phyloP scores from a whole-genome alignment of 176 grass and related monocot genomes.

The Echinochloa phyllopogon region DNA sequence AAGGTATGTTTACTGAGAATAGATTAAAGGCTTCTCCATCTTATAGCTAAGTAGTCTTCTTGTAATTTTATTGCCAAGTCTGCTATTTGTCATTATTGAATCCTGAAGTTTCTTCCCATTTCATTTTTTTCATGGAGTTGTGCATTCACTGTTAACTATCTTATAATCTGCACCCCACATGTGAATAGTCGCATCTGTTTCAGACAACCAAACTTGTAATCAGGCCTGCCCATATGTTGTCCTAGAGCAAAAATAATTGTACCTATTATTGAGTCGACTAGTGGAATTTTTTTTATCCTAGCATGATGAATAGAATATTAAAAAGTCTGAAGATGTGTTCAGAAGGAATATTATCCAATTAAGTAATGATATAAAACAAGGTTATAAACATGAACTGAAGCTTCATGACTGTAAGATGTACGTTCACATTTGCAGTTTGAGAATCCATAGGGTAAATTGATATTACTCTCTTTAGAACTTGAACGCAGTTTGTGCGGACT shows the following conservation, averaged over 20 bases:
- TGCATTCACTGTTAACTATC: conserved; percentile 35
- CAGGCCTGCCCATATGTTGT: conserved; percentile 17
- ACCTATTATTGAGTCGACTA: not conserved
- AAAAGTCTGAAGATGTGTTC: not conserved
- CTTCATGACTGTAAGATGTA: no score
- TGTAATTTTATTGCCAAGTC: conserved; percentile 26
- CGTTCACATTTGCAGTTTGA: not conserved
- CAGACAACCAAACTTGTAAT: conserved; percentile 27
- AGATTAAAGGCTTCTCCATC: not conserved
- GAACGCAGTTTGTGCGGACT: not conserved
- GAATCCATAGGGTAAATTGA: not conserved
- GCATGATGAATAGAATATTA: not conserved
- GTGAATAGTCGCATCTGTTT: conserved; percentile 42
- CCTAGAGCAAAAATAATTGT: not conserved
- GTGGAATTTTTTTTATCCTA: not conserved
- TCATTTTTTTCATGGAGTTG: conserved; percentile 10
- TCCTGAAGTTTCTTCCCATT: conserved; percentile 18
- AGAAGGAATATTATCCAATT: not conserved
- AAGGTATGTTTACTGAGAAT: conserved; percentile 76
- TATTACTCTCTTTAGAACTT: not conserved
- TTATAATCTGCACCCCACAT: conserved; percentile 40
- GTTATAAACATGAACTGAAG: not conserved
- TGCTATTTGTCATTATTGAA: conserved; percentile 53
- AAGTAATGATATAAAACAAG: not conserved
- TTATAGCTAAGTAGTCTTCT: not conserved